Conservation (phyloP, 1,139 yeast species). For the Kodamaea derodonti region DNA sequence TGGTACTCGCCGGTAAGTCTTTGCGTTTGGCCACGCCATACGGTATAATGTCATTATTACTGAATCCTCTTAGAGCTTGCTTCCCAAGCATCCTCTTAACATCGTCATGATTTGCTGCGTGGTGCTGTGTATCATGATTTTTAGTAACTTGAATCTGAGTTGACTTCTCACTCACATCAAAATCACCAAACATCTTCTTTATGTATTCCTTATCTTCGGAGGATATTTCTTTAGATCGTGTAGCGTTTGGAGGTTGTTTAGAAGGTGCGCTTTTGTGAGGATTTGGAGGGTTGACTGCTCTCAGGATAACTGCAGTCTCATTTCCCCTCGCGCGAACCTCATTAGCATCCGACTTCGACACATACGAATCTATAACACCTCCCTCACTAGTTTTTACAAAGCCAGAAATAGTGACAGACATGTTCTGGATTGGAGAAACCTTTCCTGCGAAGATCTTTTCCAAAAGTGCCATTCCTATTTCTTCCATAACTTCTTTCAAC, state of each 20-base stretch:
- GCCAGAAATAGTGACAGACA: conserved; percentile 51
- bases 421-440: conserved; percentile 47
- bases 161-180: conserved; percentile 9
- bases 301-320: not conserved
- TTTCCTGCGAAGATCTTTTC: conserved; percentile 29
- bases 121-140: not conserved
- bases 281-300: too few relatives aligned
- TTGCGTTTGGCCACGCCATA: not conserved
- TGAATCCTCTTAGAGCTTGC: not conserved
- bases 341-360: conserved; percentile 14
- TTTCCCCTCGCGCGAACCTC: not conserved
- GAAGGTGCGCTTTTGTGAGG: too few relatives aligned
- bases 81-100: not conserved
- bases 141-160: conserved; percentile 2
- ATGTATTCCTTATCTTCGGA: conserved; percentile 15
- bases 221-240: conserved; percentile 2
- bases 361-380: conserved; percentile 39
- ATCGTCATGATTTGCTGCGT: not conserved
- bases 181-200: conserved; percentile 20
- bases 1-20: not conserved
- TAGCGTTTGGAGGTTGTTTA: not conserved
- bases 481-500: conserved; percentile 26
- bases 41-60: not conserved
- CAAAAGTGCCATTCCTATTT: conserved; percentile 29
- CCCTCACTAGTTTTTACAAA: conserved; percentile 43